Conservation (phyloP, 2,329 filamentous ascomycete species). For the Drechslerella dactyloides region DNA sequence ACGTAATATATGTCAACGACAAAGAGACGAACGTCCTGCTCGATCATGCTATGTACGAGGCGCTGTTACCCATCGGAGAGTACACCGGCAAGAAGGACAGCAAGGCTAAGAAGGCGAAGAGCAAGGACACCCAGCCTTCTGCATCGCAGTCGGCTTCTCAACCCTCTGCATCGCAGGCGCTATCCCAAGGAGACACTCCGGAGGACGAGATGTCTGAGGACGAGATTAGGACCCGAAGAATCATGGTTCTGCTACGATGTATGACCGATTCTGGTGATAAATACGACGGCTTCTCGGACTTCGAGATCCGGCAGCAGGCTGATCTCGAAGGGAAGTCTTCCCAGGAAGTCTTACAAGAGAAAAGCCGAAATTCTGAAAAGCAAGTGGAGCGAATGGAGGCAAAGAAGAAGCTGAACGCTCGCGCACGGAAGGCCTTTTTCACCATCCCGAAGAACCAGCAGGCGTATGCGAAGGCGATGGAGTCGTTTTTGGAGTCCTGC, state of each 20-base stretch:
- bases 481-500: slow-evolving; percentile 79
- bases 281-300: slow-evolving; percentile 32
- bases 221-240: slow-evolving; percentile 33
- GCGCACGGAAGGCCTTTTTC: slow-evolving; percentile 86
- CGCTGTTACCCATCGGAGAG: slow-evolving; percentile 85
- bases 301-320: slow-evolving; percentile 39
- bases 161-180: slow-evolving; percentile 54
- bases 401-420: slow-evolving; percentile 72
- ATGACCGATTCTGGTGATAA: slow-evolving; percentile 45
- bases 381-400: slow-evolving; percentile 56
- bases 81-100: slow-evolving; percentile 66
- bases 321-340: slow-evolving; percentile 35
- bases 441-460: slow-evolving; percentile 80
- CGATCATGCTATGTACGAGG: slow-evolving; percentile 84
- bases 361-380: slow-evolving; percentile 63
- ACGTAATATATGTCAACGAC: slow-evolving; percentile 89
- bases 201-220: slow-evolving; percentile 56
- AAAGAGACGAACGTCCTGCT: slow-evolving; percentile 81
- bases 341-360: slow-evolving; percentile 26
- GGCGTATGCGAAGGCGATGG: slow-evolving; percentile 74
- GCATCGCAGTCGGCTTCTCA: slow-evolving; percentile 20
- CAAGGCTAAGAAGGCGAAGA: slow-evolving; percentile 59
- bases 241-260: slow-evolving; percentile 38
- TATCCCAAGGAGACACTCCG: slow-evolving; percentile 58
- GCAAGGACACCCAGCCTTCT: slow-evolving; percentile 58